phyloP scores from a whole-genome alignment of 768 basidiomycete genomes.

The Dictyophora rubrovolvata region DNA sequence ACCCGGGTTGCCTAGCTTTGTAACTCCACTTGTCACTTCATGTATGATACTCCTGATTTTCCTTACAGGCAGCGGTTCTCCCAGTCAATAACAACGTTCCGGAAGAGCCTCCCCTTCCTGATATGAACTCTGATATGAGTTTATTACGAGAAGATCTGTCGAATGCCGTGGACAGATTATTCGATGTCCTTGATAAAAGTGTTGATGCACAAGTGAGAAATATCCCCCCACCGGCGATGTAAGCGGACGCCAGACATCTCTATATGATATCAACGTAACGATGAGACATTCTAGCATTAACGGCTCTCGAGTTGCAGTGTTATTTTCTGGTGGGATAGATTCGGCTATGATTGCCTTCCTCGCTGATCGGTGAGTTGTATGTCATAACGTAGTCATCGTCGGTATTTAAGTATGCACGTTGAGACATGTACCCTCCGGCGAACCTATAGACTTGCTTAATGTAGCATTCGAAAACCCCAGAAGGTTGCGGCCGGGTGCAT shows the following conservation, averaged over 20 bases:
- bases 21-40: background rate
- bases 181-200: slow-evolving; percentile 41
- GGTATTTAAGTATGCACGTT: background rate
- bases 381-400: background rate
- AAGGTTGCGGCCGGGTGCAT: slow-evolving; percentile 41
- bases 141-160: slow-evolving; percentile 1
- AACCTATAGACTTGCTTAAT: slow-evolving; percentile 87
- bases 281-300: slow-evolving; percentile 19
- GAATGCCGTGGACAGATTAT: slow-evolving; percentile 10
- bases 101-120: background rate
- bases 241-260: slow-evolving; percentile 12
- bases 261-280: background rate
- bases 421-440: slow-evolving; percentile 62
- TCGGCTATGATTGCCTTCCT: slow-evolving; percentile 76
- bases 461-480: slow-evolving; percentile 96
- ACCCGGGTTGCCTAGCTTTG: background rate
- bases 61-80: background rate
- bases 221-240: slow-evolving; percentile 44
- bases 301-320: slow-evolving; percentile 59
- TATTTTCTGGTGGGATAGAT: slow-evolving; percentile 97
- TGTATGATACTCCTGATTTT: background rate
- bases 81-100: background rate
- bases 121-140: background rate
- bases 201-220: slow-evolving; percentile 58
- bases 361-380: slow-evolving; percentile 50